Percentiles rank a stretch among this genome's conserved stretches.
Evolutionary conservation across 139 green algal species (phyloP).

Genomic region (Chlorella sp.): DNA sequence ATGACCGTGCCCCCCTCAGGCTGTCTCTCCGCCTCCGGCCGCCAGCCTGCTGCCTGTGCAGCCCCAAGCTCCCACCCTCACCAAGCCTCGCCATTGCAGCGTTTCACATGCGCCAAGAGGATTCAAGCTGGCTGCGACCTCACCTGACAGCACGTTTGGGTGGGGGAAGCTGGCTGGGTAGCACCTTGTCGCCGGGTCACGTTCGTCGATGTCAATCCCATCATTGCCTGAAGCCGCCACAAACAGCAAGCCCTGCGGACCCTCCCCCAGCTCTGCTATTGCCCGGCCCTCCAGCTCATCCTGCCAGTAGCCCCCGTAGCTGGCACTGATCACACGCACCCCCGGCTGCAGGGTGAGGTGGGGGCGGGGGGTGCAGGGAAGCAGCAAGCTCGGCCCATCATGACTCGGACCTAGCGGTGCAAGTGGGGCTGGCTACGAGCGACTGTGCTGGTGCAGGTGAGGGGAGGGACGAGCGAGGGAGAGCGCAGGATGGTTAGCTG

Average conservation of each 20-base stretch:
- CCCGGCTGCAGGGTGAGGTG: background rate
- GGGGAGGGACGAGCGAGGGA: no score
- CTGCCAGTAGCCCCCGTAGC: background rate
- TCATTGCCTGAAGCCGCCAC: background rate
- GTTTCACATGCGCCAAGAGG: no score
- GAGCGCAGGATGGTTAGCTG: no score
- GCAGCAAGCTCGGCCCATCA: background rate
- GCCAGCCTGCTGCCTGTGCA: no score
- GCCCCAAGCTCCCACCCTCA: no score
- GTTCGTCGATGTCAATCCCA: background rate
- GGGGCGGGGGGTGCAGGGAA: background rate
- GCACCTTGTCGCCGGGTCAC: background rate
- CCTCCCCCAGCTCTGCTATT: background rate
- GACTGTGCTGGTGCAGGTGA: no score
- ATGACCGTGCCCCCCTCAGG: no score
- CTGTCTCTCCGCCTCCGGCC: background rate
- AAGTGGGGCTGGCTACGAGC: no score
- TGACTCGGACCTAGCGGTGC: no score
- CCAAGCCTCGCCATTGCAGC: no score
- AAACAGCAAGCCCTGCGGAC: background rate
- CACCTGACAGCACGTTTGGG: background rate
- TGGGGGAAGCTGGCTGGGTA: background rate
- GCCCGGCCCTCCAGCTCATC: background rate
- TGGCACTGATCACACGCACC: background rate
- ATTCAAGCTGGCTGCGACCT: no score